Evolutionary conservation across 768 basidiomycete species (phyloP).

Genomic region (Tricholoma bakamatsutake): DNA sequence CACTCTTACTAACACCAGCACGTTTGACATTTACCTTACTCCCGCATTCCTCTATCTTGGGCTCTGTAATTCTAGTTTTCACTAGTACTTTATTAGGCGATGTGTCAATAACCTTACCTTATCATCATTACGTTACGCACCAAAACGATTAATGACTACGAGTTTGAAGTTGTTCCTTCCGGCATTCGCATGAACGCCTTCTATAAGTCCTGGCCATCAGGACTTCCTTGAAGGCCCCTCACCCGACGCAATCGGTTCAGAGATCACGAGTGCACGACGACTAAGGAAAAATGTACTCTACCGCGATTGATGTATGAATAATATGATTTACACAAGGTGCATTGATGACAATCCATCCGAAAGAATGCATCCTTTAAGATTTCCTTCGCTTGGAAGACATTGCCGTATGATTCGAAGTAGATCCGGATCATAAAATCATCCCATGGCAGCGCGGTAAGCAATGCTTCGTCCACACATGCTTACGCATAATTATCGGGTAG

Average conservation of each 20-base stretch:
- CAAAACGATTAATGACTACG: neutral
- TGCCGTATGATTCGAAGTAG: neutral
- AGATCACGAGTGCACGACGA: neutral
- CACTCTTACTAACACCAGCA: neutral
- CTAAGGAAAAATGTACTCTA: neutral
- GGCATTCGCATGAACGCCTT: neutral
- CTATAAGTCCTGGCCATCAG: neutral
- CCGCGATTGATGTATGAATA: neutral
- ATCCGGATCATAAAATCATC: neutral
- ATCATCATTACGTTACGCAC: conserved; percentile 1
- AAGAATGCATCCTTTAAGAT: neutral
- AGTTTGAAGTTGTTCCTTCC: neutral
- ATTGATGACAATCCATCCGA: neutral
- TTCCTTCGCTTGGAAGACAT: neutral
- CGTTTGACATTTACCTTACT: conserved; percentile 1
- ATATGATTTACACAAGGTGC: neutral
- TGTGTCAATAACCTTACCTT: conserved; percentile 1
- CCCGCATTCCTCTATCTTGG: neutral
- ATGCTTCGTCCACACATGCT: no score
- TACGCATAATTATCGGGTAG: no score
- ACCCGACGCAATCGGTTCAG: neutral
- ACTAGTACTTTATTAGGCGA: neutral
- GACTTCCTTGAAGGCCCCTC: neutral
- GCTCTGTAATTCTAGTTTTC: neutral
- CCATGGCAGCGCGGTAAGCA: neutral